phyloP scores from a whole-genome alignment of 2,329 filamentous ascomycete species.

The Nigrospora oryzae region DNA sequence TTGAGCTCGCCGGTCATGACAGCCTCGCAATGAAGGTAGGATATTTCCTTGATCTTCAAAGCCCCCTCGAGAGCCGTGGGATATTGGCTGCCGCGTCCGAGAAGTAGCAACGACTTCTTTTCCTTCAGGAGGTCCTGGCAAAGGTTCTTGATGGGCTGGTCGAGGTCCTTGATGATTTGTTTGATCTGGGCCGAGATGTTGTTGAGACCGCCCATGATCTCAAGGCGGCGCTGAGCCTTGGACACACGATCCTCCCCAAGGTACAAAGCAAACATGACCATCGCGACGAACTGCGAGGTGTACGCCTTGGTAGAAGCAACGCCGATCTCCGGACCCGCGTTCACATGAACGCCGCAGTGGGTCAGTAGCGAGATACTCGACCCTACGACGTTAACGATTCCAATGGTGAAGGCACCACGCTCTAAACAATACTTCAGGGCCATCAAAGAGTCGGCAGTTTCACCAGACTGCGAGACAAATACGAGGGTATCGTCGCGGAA shows the following conservation, averaged over 20 bases:
- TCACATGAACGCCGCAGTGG: constrained; percentile 99
- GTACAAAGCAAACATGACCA: constrained; percentile 98
- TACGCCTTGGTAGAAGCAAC: constrained; percentile 98
- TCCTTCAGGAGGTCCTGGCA: constrained; percentile 89
- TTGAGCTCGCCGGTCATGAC: constrained; percentile 99
- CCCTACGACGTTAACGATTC: constrained; percentile 96
- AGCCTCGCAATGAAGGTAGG: constrained; percentile 98
- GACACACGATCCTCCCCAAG: constrained; percentile 84
- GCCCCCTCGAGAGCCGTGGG: constrained; percentile 95
- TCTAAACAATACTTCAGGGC: constrained; percentile 95
- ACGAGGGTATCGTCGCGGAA: constrained; percentile 99
- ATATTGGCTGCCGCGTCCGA: constrained; percentile 93
- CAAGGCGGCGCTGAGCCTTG: constrained; percentile 82
- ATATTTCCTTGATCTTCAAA: constrained; percentile 99
- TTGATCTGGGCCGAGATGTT: constrained; percentile 87
- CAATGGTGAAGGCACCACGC: constrained; percentile 84
- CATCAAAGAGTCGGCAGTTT: constrained; percentile 96
- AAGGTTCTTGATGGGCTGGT: constrained; percentile 87
- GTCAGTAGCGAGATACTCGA: constrained; percentile 97
- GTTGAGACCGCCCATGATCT: constrained; percentile 89
- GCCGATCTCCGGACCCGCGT: constrained; percentile 96
- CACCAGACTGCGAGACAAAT: constrained; percentile 96
- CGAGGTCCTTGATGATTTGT: constrained; percentile 81
- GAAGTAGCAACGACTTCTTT: constrained; percentile 89
- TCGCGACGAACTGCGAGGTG: constrained; percentile 97